These are phyloP conservation scores for Nymphaea thermarum DNA, from an alignment of 164 flowering plant species.

Conservation along the genomic window DNA sequence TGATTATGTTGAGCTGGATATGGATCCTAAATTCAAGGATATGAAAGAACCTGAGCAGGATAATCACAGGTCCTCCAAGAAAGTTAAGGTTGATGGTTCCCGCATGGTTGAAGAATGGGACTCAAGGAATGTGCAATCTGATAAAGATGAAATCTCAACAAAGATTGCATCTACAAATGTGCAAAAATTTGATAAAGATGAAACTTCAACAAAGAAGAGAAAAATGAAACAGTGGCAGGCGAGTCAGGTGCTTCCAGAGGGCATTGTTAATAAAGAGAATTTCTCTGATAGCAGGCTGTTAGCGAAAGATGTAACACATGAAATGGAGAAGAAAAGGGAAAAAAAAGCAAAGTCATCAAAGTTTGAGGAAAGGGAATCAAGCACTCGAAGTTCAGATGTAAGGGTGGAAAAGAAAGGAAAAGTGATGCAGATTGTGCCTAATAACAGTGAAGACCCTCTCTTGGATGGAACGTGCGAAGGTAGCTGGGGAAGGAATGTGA, in stretches of 20 bases:
- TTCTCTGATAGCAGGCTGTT: constrained; percentile 8
- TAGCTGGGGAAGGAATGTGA: constrained; percentile 6
- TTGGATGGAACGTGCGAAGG: constrained; percentile 17
- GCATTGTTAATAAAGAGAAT: constrained; percentile 6
- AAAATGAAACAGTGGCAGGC: constrained; percentile 38
- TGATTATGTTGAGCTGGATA: constrained; percentile 15
- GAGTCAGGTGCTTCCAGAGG: constrained; percentile 14
- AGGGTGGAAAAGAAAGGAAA: constrained; percentile 16
- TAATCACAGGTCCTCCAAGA: constrained; percentile 38
- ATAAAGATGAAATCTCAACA: constrained; percentile 10
- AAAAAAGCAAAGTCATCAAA: constrained; percentile 25
- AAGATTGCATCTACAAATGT: constrained; percentile 14
- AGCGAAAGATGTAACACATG: constrained; percentile 23
- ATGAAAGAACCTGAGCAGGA: constrained; percentile 35
- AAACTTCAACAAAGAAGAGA: constrained; percentile 34
- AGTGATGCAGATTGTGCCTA: background rate
- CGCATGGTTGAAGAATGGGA: constrained; percentile 21
- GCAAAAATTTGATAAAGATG: constrained; percentile 12
- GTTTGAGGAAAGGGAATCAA: constrained; percentile 19
- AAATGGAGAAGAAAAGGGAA: constrained; percentile 18
- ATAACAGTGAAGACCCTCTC: constrained; percentile 12
- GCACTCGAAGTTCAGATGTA: constrained; percentile 16
- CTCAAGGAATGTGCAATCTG: constrained; percentile 19
- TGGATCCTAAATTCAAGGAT: constrained; percentile 25
- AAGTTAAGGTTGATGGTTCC: constrained; percentile 28